Base-by-base conservation (phyloP, 148 eudicot species). In the Amaranthus hypochondriacus region DNA sequence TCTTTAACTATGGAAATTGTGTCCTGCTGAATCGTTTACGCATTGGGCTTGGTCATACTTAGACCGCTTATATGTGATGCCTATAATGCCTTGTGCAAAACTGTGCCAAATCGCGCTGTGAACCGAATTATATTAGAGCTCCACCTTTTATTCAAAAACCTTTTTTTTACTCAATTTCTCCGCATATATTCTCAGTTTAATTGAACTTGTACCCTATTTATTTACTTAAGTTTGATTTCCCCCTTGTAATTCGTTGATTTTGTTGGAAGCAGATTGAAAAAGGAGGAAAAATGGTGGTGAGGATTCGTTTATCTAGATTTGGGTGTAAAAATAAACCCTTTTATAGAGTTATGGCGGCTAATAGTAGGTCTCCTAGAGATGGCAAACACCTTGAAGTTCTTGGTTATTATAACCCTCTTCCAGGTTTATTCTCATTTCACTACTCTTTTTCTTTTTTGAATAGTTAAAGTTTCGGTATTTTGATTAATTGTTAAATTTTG, bases 311-410 rank as follows among this genome's bases (percentile, higher is more conserved):
- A 54, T 78, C 98, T 5, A 79, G 98, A 62, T 88, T 93, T 28
- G 98, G 97, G 63, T 93, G 98, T 79, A 80, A 70, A 58, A 91
- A 93, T 82, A 91, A 80, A 76, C 96, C 98, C 7, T 89, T 88
- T 67, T 93, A 92, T 76, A 76, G 97, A 73, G 86, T 95, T 1
- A 90, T 95, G 96, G 97, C 97, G 9, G 97, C 98, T 46, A 84
- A 90, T 79, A 88, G 92, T 75, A 83, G 97, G 77, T 92, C 93
- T 60, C 96, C 97, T 6, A 83, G 98, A 73, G 98, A 95, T 76
- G 97, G 98, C 81, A 92, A 95, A 79, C 97, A 95, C 81, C 79
- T 92, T 68, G 98, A 95, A 84, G 85, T 95, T 14, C 76, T 95
- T 70, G 97, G 98, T 59, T 90, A 88, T 79, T 95, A 95, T 76